Evolutionary conservation across 2,329 filamentous ascomycete genomes (phyloP), one percentile per base, ranked within the genome.

Genomic region (Penicillium janthinellum): DNA sequence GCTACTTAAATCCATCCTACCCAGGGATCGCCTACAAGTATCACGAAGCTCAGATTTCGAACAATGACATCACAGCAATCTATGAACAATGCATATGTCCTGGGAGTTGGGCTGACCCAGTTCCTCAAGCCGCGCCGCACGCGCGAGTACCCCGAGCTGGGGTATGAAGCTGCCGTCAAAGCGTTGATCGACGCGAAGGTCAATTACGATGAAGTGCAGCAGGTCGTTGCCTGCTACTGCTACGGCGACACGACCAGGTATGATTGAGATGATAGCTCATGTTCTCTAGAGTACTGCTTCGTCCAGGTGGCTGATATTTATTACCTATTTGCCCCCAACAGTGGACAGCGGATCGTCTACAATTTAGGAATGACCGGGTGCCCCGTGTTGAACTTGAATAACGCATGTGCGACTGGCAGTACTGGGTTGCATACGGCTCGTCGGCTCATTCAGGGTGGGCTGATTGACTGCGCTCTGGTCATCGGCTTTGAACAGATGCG

Each of bases 401-500:
- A 98, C 84, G 96, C 96, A 82, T 98, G 94, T 83, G 91, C 91
- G 1, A 97, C 94, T 0, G 94, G 94, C 15, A 92, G 89, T 11
- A 96, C 93, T 0, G 94, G 94, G 5, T 81, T 98, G 58, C 87
- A 88, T 73, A 89, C 97, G 83, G 94, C 85, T 1, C 83, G 92
- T 20, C 91, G 88, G 55, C 84, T 95, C 73, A 88, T 97, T 68
- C 83, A 86, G 12, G 84, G 90, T 68, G 93, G 92, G 35, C 90
- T 86, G n/a, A 90, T 91, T 1, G 90, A 96, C 77, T 96, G 91
- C 73, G 87, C 96, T 31, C 81, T 98, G 62, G 93, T 97, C 1
- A 86, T 98, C 25, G 94, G 94, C 7, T 98, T 97, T 71, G 94
- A 98, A 83, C 96, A 97, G 86, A 98, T 98, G 94, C 92, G 89